These are phyloP conservation scores for Jamesozyma spencerorum DNA, from an alignment of 805 yeast genomes.

Conservation along the genomic window DNA sequence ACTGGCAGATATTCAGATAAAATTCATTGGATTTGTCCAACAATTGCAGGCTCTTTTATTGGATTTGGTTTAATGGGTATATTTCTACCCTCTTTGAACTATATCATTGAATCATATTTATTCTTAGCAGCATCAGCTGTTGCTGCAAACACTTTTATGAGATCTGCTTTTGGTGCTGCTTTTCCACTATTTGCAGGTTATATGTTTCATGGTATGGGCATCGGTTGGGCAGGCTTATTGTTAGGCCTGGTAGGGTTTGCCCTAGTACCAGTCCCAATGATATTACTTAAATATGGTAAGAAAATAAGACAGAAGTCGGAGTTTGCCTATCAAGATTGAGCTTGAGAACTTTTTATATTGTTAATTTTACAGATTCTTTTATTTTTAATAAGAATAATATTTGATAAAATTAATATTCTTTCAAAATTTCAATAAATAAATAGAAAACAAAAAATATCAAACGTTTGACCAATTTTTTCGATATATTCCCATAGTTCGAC, in stretches of 20 bases:
- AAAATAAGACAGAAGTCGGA: slow-evolving; percentile 47
- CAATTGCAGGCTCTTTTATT: slow-evolving; percentile 51
- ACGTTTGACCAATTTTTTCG: no score
- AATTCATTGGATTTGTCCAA: slow-evolving; percentile 79
- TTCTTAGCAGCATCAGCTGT: slow-evolving; percentile 70
- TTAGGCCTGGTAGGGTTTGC: slow-evolving; percentile 51
- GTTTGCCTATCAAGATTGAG: slow-evolving; percentile 35
- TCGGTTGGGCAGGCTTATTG: slow-evolving; percentile 71
- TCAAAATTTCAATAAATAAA: no score
- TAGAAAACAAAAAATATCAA: no score
- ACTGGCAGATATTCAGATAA: slow-evolving; percentile 62
- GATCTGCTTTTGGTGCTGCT: slow-evolving; percentile 60
- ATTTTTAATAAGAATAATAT: not conserved
- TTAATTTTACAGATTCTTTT: not conserved
- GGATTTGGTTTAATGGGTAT: slow-evolving; percentile 63
- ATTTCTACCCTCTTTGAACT: slow-evolving; percentile 61
- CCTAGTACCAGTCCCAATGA: slow-evolving; percentile 59
- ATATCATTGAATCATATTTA: slow-evolving; percentile 63
- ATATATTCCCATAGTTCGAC: no score
- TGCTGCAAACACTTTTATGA: slow-evolving; percentile 62
- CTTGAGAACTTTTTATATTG: not conserved
- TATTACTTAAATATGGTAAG: slow-evolving; percentile 53
- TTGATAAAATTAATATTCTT: no score
- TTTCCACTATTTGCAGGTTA: slow-evolving; percentile 64
- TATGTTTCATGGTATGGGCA: slow-evolving; percentile 62